Base-by-base conservation (phyloP, 306 rosid species). In the Abrus pulchellus region DNA sequence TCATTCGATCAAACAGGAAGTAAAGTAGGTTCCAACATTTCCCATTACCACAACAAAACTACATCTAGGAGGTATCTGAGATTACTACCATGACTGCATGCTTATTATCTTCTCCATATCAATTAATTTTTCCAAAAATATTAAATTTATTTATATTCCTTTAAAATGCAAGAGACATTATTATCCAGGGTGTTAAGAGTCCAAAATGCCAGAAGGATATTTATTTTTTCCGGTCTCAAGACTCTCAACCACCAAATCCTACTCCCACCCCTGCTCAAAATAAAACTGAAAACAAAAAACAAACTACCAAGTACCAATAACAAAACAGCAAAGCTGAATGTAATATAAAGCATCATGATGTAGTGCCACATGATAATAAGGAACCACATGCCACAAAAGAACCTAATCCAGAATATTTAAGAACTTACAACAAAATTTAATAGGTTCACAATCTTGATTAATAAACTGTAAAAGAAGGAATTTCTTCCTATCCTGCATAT, bases 401-500 rank as follows among this genome's bases (percentile, higher is more conserved):
- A 7, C 44, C 52, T 20, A 33, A 40, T 6, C 4, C 7, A 48
- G 57, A 45, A 66, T 48, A 29, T 30, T 55, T 45, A 9, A n/a
- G 49, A 67, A 52, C 27, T 1, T 4, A 50, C 20, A 59, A 43
- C 47, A 59, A 20, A 6, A 66, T 20, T 5, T 48, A 65, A 48
- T 41, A 11, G 13, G 61, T 77, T 36, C 30, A 48, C 7, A 47
- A 6, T 40, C 80, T 59, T 9, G 65, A 38, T 71, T 14, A 28
- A 69, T 6, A 69, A 75, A 63, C 49, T 38, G 9, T 9, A 63
- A 20, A 20, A 40, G 28, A 70, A 36, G 34, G 40, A 40, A 9
- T 43, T 68, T 75, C 63, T 83, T 28, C 50, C 29, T 11, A 8
- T 80, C 30, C 43, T 40, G 43, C 60, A 44, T 34, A 74, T 54